Evolutionary conservation across 2,329 filamentous ascomycete genomes (phyloP), one percentile per base, ranked within the genome.

Genomic region (Colletotrichum sp.): DNA sequence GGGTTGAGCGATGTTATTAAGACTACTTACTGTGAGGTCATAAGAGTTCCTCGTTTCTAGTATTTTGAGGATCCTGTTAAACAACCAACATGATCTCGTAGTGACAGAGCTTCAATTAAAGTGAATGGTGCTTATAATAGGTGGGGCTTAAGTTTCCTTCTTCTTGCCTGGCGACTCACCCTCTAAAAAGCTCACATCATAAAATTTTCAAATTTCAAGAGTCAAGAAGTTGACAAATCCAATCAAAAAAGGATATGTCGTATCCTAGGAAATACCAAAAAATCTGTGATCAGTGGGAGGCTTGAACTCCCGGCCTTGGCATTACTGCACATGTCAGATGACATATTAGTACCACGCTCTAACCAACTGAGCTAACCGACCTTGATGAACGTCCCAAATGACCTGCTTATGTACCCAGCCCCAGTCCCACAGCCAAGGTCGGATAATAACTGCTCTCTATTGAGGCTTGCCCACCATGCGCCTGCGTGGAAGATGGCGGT

Each of bases 311-410:
- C 38, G 38, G 38, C 38, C 38, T 48, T 48, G 38, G 38, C 38
- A 48, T 48, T 48, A 48, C 38, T 48, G 18, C n/a, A 48, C 38
- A 48, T 48, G 18, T n/a, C 38, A n/a, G 38, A n/a, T 43, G 16
- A 43, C 38, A 43, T 18, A 43, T 38, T 38, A 38, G 36, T 38
- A 38, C 36, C 36, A 38, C 36, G 36, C 36, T 38, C 38, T 48
- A 48, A 48, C 38, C 38, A 48, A 48, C 38, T 48, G 38, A 48
- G 38, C 38, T 48, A 48, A 48, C 38, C 38, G 38, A 43, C 38
- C 16, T 9, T 38, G 7, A 4, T 9, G 0, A 3, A 5, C 0
- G 0, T 3, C 4, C 3, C 3, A 4, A 8, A 38, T 4, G 0
- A 38, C 0, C 36, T 9, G 7, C 0, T 4, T 7, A 38, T 38